phyloP scores from a whole-genome alignment of 2,329 filamentous ascomycete species.

The Pezizomycotina sp. region DNA sequence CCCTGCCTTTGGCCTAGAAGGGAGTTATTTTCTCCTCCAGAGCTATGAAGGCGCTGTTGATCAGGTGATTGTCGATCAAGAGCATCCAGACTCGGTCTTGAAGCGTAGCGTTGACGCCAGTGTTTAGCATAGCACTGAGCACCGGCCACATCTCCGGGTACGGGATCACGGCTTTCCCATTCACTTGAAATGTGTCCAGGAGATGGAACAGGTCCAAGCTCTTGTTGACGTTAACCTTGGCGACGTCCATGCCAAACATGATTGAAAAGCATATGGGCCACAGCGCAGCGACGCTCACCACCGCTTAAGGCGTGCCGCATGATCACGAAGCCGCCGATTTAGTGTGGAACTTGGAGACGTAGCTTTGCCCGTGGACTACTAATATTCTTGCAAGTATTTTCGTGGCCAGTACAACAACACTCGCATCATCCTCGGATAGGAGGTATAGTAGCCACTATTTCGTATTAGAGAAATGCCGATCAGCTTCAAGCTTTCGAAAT shows the following conservation, averaged over 20 bases:
- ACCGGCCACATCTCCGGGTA: conserved; percentile 66
- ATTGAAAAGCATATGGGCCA: conserved; percentile 85
- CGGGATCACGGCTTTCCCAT: conserved; percentile 45
- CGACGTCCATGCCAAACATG: conserved; percentile 69
- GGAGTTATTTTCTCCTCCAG: too few species aligned
- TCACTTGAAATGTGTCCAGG: conserved; percentile 48
- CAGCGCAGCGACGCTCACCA: conserved; percentile 75
- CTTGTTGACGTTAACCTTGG: conserved; percentile 53
- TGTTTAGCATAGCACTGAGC: conserved; percentile 72
- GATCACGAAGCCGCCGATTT: conserved; percentile 80
- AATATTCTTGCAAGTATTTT: conserved; percentile 73
- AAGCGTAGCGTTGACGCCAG: conserved; percentile 56
- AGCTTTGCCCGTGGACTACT: conserved; percentile 62
- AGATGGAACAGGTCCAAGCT: conserved; percentile 60
- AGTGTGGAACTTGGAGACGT: conserved; percentile 68
- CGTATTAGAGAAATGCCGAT: conserved; percentile 6
- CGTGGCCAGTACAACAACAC: conserved; percentile 62
- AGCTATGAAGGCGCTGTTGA: too few species aligned
- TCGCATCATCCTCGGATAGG: conserved; percentile 67
- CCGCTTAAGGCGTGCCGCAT: conserved; percentile 63
- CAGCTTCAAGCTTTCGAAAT: conserved; percentile 1
- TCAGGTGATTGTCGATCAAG: too few species aligned
- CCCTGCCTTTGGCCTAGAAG: conserved; percentile 17
- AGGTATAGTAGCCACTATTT: conserved; percentile 76
- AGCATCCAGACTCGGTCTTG: too few species aligned